Base-by-base conservation (phyloP, 2,329 filamentous ascomycete species). In the Plectosphaerella cucumerina region DNA sequence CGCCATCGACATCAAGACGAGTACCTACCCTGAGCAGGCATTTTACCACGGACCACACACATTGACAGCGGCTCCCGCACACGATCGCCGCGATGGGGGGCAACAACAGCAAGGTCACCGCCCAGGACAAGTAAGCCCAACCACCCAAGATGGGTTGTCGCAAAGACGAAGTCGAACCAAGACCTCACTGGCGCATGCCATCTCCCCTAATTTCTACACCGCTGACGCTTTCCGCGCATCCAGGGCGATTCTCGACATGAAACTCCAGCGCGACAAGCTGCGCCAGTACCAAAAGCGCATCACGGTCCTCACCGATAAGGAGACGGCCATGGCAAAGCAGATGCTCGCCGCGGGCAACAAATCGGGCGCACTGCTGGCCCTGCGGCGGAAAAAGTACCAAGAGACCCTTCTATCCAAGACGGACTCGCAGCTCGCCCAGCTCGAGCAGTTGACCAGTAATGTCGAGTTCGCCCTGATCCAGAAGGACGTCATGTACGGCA, bases 391-490 rank as follows among this genome's bases (percentile, higher is more conserved):
- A 73, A 99, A 97, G 69, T 97, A 96, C 76, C 94, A 99, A 68
- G 89, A 97, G 68, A 86, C 89, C 22, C 79, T 97, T 20, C 80
- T 97, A 12, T 78, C 82, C 54, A 93, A 96, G 74, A 97, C 93
- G 12, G 93, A 99, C 70, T 83, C 84, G 51, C 93, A 97, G 73
- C 82, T 99, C n/a, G 90, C 89, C 58, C 90, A 97, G 70, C 77
- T 99, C 18, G 92, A 99, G 74, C 85, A 90, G 64, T 75, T 99
- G 59, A 94, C 90, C 9, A 83, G 84, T 50, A 91, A 85, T 65
- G 91, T 99, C 62, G 94, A 99, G 72, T 99, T 99, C 70, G 90
- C 94, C 37, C 81, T 93, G 22, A 94, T 99, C 59, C 93, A 97
- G 69, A 97, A 97, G 73, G 94, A 97, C 73, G 88, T 99, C 35